Base-by-base conservation (phyloP, 306 rosid genomes). In the Gastrolobium villosum region DNA sequence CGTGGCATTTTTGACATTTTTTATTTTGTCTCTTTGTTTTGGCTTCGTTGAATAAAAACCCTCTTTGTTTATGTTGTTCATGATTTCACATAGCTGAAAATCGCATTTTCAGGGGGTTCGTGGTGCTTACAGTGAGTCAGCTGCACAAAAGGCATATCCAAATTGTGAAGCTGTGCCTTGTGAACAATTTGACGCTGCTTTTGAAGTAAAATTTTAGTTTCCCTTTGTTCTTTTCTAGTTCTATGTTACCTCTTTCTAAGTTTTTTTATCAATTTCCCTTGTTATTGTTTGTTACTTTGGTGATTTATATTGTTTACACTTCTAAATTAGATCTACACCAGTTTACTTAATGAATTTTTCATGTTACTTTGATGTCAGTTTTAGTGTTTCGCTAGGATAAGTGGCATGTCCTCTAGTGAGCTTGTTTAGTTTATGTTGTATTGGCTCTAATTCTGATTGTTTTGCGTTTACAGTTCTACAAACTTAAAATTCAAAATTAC, bases 141-240 rank as follows among this genome's bases (percentile, higher is more conserved):
- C 99, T 1, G 97, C 98, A 0, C 90, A 83, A 65, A 93, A 95
- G 86, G 99, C 99, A 5, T 95, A 95, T 66, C 99, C 96, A 15
- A 91, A 91, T 81, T 95, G 99, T 11, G 94, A 95, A 87, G 92
- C 99, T 10, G 97, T 95, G 85, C 98, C 99, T 37, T 95, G 98
- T 41, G 97, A 93, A 71, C 94, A 93, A 80, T 95, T 95, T 72
- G 98, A 95, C 30, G 84, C 97, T 0, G 93, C 98, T 79, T 95
- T 95, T 81, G 93, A 95, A 65, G 99, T 95, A 53, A 82, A 55
- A 7, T 44, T 45, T 39, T 73, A 49, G 61, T 41, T 54, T 11
- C 32, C 41, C 10, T 72, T 32, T 81, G 6, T 46, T 35, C 10
- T 66, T 54, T 5, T 7, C 53, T 40, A 1, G 44, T 57, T 3